Evolutionary conservation across 2,329 filamentous ascomycete genomes (phyloP).

Genomic region (Madurella fahalii): DNA sequence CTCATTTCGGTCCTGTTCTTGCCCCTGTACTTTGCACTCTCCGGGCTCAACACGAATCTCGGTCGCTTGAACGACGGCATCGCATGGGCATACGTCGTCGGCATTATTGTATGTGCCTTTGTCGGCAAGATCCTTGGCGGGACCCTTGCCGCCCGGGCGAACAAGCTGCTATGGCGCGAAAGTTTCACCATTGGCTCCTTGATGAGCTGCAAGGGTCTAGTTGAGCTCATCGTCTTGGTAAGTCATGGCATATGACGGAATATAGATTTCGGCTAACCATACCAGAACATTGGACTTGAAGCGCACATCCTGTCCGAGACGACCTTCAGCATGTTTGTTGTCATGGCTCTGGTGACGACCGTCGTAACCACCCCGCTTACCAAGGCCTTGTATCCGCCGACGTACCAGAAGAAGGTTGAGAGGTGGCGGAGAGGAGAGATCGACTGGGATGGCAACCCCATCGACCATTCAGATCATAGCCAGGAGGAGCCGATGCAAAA

Average conservation of each 20-base stretch:
- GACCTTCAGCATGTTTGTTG: slow-evolving; percentile 90
- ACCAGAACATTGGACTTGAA: slow-evolving; percentile 68
- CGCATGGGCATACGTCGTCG: slow-evolving; percentile 87
- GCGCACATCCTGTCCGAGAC: slow-evolving; percentile 74
- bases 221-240: slow-evolving; percentile 91
- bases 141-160: slow-evolving; percentile 69
- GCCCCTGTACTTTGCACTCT: slow-evolving; percentile 89
- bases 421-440: slow-evolving; percentile 75
- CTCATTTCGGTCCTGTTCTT: slow-evolving; percentile 78
- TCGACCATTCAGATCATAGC: slow-evolving; percentile 30
- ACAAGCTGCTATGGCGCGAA: slow-evolving; percentile 83
- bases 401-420: slow-evolving; percentile 50
- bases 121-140: slow-evolving; percentile 80
- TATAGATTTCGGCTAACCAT: slow-evolving; percentile 5
- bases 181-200: slow-evolving; percentile 81
- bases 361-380: slow-evolving; percentile 78
- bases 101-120: slow-evolving; percentile 77
- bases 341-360: slow-evolving; percentile 86
- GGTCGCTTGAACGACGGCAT: slow-evolving; percentile 76
- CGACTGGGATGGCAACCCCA: slow-evolving; percentile 64
- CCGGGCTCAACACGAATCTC: slow-evolving; percentile 82
- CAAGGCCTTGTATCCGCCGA: slow-evolving; percentile 66
- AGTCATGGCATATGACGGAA: slow-evolving; percentile 29
- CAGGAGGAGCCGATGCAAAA: slow-evolving; percentile 29
- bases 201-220: slow-evolving; percentile 96